Evolutionary conservation across 1,284 basidiomycete species (phyloP).

Genomic region (Ceratobasidium sp.): DNA sequence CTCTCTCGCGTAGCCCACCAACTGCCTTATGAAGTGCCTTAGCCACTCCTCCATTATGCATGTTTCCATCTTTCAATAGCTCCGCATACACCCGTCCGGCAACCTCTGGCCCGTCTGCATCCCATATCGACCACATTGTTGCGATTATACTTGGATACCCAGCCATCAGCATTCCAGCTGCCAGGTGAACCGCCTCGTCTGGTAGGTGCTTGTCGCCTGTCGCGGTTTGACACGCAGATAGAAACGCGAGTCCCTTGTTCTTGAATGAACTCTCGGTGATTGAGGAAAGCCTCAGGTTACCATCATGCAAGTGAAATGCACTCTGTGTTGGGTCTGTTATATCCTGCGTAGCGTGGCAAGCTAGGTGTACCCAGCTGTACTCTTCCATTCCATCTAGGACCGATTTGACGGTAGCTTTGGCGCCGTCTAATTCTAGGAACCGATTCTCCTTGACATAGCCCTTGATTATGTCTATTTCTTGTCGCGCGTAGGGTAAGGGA

Average conservation of each 20-base stretch:
- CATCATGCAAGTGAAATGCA: slow-evolving; percentile 5
- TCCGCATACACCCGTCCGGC: not conserved
- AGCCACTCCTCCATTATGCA: not conserved
- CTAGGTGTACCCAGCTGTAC: slow-evolving; percentile 9
- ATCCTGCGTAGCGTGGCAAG: slow-evolving; percentile 7
- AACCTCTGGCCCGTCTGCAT: slow-evolving; percentile 16
- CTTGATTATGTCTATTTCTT: not conserved
- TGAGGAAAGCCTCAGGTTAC: not conserved
- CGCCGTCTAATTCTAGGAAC: not conserved
- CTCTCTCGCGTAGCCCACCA: not conserved
- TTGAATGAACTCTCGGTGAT: not conserved
- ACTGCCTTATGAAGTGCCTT: slow-evolving; percentile 18
- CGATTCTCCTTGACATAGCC: not conserved
- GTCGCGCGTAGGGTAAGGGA: not conserved
- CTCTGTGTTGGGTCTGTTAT: not conserved
- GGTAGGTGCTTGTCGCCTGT: slow-evolving; percentile 2
- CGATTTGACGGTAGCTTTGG: not conserved
- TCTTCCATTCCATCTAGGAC: not conserved
- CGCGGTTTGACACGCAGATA: slow-evolving; percentile 34
- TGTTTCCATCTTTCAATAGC: not conserved
- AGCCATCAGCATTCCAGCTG: slow-evolving; percentile 12
- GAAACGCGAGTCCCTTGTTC: slow-evolving; percentile 10
- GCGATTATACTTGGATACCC: slow-evolving; percentile 17
- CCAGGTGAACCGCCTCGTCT: slow-evolving; percentile 30
- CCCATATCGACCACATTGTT: slow-evolving; percentile 27